Evolutionary conservation across 495 filamentous ascomycete genomes (phyloP), one percentile per base, ranked within the genome.

Genomic region (Xylaria curta): DNA sequence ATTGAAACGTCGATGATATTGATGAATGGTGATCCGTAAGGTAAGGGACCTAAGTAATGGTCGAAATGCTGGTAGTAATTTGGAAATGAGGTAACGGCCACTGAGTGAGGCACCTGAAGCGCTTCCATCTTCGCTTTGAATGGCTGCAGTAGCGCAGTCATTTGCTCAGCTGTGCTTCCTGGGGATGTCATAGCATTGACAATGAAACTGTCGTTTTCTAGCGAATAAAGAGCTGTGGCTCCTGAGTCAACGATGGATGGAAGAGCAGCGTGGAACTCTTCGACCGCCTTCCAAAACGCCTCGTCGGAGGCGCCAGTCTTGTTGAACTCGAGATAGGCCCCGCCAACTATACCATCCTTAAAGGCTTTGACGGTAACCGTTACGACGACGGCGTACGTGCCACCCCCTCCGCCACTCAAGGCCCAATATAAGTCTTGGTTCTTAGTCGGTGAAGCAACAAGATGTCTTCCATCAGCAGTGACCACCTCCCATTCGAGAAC

Each of bases 351-450:
- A 0, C 54, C 74, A 24, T 83, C 81, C 5, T 83, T 80, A 72
- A 83, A 81, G 7, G 80, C 79, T 71, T 84, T 84, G 62, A 85
- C 69, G 6, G 82, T 84, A 38, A 82, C 76, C 31, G 78, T 81
- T 36, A 84, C 66, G 17, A 86, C 82, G 19, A 87, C 80, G 31
- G 82, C 86, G 67, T 84, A 88, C 49, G 80, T 87, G n/a, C 85
- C 84, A 8, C 78, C 78, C 7, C 87, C 87, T 15, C 89, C 89
- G 13, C 89, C 89, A 56, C 81, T 84, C 0, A 91, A 80, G 10
- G 89, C 89, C 88, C 87, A 91, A 79, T 86, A 91, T 0, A 91
- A 76, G 75, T 91, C 89, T 0, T 80, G 38, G 72, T 90, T 84
- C 67, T 84, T 17, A 46, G 80, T 81, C 2, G 81, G 83, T n/a